Conservation (phyloP, 2,329 filamentous ascomycete genomes). For the Periconia sp. region DNA sequence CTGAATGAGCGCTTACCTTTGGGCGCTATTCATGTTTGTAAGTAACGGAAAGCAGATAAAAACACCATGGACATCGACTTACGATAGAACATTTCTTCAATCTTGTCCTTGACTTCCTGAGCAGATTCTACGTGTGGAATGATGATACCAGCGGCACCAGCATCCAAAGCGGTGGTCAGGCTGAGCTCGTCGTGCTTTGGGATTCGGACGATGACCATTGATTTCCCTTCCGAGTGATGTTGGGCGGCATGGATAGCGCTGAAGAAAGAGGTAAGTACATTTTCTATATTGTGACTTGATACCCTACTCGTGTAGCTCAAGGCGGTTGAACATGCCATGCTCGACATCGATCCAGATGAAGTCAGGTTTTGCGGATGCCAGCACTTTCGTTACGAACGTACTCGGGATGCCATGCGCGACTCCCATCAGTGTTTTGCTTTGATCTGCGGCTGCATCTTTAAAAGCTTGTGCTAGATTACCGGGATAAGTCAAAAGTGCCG, state of each 20-base stretch:
- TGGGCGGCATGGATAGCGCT: constrained; percentile 34
- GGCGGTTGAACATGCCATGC: constrained; percentile 34
- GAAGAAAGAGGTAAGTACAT: constrained; percentile 1
- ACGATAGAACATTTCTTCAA: constrained; percentile 31
- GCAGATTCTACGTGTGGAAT: constrained; percentile 31
- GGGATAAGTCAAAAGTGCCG: constrained; percentile 28
- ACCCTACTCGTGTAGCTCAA: constrained; percentile 32
- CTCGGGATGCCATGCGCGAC: constrained; percentile 34
- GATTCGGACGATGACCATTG: constrained; percentile 29
- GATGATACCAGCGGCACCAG: constrained; percentile 29
- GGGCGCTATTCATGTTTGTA: constrained; percentile 10
- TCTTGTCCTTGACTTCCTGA: constrained; percentile 29
- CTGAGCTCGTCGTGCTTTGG: constrained; percentile 32
- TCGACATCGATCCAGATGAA: constrained; percentile 37
- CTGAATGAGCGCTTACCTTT: constrained; percentile 32
- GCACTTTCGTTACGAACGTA: constrained; percentile 31
- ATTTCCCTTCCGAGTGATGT: constrained; percentile 31
- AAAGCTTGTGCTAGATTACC: constrained; percentile 29
- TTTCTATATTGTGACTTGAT: neutral
- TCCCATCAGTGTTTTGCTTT: constrained; percentile 30
- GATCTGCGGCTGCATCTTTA: constrained; percentile 26
- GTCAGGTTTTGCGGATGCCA: constrained; percentile 33
- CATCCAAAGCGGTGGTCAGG: constrained; percentile 30
- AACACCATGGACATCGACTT: too few relatives aligned
- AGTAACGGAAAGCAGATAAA: constrained; percentile 1